Conservation (phyloP, 139 green algal genomes). For the Chara braunii region DNA sequence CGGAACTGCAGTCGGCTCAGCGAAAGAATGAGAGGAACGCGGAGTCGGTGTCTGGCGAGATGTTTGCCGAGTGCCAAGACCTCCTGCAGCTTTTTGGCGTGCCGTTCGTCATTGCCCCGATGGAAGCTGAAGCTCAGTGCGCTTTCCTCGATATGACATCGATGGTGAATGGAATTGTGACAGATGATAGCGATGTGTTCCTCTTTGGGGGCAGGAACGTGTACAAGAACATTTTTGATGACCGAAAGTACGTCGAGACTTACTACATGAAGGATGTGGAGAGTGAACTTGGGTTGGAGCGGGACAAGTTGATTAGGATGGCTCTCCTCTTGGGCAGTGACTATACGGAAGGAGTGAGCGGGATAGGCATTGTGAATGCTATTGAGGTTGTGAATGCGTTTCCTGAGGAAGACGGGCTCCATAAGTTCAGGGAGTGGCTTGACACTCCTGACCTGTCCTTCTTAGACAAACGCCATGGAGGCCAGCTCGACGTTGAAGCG, state of each 20-base stretch:
- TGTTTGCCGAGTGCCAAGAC: conserved; percentile 38
- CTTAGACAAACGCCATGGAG: not conserved
- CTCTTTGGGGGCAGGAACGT: conserved; percentile 83
- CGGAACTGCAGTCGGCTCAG: conserved; percentile 14
- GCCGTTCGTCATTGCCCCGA: conserved; percentile 91
- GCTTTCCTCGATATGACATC: conserved; percentile 70
- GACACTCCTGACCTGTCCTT: conserved; percentile 6
- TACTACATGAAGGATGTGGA: conserved; percentile 72
- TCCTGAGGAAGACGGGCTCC: conserved; percentile 19
- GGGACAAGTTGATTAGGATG: conserved; percentile 48
- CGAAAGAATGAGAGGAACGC: not conserved
- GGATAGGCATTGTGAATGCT: conserved; percentile 92
- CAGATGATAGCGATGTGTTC: conserved; percentile 96
- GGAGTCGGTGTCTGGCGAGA: conserved; percentile 21
- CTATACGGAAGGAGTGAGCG: conserved; percentile 76
- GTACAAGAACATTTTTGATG: conserved; percentile 75
- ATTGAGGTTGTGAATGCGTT: conserved; percentile 83
- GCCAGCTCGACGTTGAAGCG: not conserved
- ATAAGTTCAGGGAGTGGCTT: conserved; percentile 33
- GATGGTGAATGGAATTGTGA: conserved; percentile 92
- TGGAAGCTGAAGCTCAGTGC: conserved; percentile 87
- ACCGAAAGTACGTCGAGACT: conserved; percentile 80
- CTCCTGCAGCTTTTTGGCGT: conserved; percentile 73
- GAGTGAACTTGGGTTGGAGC: conserved; percentile 70
- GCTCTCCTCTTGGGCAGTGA: conserved; percentile 89